Evolutionary conservation across 164 flowering plant species (phyloP), one percentile per base, ranked within the genome.

Genomic region (Nymphaea colorata): DNA sequence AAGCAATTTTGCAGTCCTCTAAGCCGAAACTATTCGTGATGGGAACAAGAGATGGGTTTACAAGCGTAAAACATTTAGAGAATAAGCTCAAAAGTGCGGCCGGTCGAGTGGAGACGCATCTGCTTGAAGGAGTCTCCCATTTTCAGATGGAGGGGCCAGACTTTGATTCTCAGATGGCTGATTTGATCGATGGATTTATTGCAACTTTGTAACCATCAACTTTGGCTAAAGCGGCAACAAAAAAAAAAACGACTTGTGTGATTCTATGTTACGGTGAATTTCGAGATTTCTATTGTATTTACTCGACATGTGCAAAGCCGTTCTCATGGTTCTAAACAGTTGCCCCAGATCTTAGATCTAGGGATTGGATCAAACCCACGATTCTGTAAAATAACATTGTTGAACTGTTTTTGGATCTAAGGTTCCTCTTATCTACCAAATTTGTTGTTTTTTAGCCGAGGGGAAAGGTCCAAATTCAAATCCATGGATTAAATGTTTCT

Each of bases 41-140:
- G 99, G 98, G 96, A 43, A 94, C 98, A 2, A 76, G 72, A 44
- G 99, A 94, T 73, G 96, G 98, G 5, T 94, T 94, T 73, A 94
- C 98, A 2, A 90, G 92, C 44, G 93, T 91, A 7, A 85, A 85
- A 67, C 96, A 91, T 76, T 79, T 94, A 66, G 77, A 84, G 64
- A 85, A 80, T 77, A 94, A 91, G 87, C 75, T 94, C 62, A 84
- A 81, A 65, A 76, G 85, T 64, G 96, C 94, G 5, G 80, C 85
- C 0, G 99, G 99, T 5, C 87, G 80, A 0, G 82, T 69, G 36
- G 92, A 91, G 72, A 90, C 82, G 6, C 92, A 94, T 72, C 82
- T 91, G 6, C 81, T 90, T 36, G 90, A 86, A 73, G 99, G 97
- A 14, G 91, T 73, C 2, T 75, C 96, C 71, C 99, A 91, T 66